Conservation (phyloP, 2,329 filamentous ascomycete genomes). For the Fusarium sp. region DNA sequence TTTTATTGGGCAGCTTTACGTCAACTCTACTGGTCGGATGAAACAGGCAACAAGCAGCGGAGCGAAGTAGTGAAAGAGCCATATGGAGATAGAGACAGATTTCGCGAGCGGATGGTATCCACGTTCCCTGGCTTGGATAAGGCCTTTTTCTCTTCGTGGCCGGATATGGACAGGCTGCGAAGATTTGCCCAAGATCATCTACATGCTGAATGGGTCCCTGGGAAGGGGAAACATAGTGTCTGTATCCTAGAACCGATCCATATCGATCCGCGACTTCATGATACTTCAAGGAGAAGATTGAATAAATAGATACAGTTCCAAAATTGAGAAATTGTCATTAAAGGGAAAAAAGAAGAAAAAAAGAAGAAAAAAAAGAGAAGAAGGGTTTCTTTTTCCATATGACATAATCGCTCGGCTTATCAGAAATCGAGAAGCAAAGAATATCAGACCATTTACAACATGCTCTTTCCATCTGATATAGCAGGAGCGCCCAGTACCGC, state of each 20-base stretch:
- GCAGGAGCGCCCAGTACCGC: no score
- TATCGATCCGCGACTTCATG: no score
- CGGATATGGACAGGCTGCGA: background rate
- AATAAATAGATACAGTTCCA: no score
- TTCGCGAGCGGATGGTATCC: background rate
- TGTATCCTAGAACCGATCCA: constrained; percentile 46
- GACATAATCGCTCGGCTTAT: no score
- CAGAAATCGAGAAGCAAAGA: no score
- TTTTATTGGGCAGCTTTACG: background rate
- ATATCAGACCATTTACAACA: no score
- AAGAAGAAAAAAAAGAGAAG: no score
- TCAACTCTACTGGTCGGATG: background rate
- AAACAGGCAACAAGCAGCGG: background rate
- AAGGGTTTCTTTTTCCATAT: no score
- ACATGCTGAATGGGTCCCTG: background rate
- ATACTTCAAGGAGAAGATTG: no score
- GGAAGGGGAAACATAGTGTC: background rate
- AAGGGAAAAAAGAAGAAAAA: no score
- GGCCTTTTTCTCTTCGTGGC: background rate
- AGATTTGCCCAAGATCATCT: background rate
- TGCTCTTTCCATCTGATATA: no score
- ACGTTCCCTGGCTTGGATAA: background rate
- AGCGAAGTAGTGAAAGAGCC: background rate
- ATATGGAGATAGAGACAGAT: background rate
- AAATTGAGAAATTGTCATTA: no score